Conservation (phyloP, 2,329 filamentous ascomycete genomes). For the Talaromyces albobiverticillius region DNA sequence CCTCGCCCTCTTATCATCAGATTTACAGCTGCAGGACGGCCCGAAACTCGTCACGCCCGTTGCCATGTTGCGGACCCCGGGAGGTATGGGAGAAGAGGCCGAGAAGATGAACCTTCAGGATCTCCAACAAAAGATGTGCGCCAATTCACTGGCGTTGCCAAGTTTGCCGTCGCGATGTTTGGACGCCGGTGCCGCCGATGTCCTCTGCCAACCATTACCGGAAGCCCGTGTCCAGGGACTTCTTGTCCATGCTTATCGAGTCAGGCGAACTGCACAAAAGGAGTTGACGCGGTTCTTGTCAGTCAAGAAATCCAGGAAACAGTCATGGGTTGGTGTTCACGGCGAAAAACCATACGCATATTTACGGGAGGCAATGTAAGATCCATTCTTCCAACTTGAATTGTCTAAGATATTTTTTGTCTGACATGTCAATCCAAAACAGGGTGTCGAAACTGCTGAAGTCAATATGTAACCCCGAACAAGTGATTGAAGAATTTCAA, state of each 20-base stretch:
- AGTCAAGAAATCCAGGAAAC: conserved; percentile 71
- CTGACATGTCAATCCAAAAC: too few species aligned
- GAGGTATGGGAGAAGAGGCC: conserved; percentile 4
- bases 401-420: too few species aligned
- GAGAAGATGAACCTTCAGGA: background rate
- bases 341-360: conserved; percentile 86
- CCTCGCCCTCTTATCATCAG: conserved; percentile 47
- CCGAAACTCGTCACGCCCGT: conserved; percentile 51
- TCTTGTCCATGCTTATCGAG: conserved; percentile 78
- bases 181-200: conserved; percentile 82
- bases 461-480: conserved; percentile 74
- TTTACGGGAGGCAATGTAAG: conserved; percentile 78
- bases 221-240: conserved; percentile 70
- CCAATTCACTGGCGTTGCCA: conserved; percentile 45
- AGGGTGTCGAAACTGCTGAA: conserved; percentile 82
- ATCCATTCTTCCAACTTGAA: conserved; percentile 15
- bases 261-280: conserved; percentile 70
- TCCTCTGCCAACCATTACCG: conserved; percentile 75
- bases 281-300: conserved; percentile 71
- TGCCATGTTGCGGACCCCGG: conserved; percentile 40
- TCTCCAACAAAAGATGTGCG: background rate
- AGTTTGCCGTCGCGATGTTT: conserved; percentile 67
- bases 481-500: conserved; percentile 59
- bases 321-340: conserved; percentile 87
- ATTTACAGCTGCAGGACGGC: conserved; percentile 49